Evolutionary conservation across 2,329 filamentous ascomycete species (phyloP).

Genomic region (Fusarium equiseti): DNA sequence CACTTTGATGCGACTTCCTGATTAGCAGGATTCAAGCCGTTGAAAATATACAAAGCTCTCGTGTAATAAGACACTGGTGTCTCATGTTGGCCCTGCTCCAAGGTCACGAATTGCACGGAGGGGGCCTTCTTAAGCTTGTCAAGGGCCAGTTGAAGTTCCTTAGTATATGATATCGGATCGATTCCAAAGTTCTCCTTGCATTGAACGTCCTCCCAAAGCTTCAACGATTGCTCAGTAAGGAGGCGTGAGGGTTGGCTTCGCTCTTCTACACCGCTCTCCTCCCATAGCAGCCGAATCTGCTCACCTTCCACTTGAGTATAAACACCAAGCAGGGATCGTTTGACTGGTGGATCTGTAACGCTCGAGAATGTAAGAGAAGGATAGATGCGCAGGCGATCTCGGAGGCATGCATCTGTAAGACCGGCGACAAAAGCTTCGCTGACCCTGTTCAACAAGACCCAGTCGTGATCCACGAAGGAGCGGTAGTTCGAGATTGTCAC

Average conservation of each 20-base stretch:
- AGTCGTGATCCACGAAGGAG: slow-evolving; percentile 60
- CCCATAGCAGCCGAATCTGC: slow-evolving; percentile 58
- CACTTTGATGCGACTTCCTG: slow-evolving; percentile 10
- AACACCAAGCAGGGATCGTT: slow-evolving; percentile 66
- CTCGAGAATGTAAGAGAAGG: slow-evolving; percentile 60
- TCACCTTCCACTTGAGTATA: slow-evolving; percentile 69
- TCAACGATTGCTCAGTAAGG: slow-evolving; percentile 54
- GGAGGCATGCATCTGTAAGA: slow-evolving; percentile 61
- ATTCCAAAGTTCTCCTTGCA: slow-evolving; percentile 55
- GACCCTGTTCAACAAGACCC: slow-evolving; percentile 63
- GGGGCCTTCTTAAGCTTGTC: slow-evolving; percentile 65
- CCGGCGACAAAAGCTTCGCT: slow-evolving; percentile 67
- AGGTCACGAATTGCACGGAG: slow-evolving; percentile 64
- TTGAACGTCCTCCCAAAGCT: slow-evolving; percentile 61
- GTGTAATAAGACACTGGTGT: slow-evolving; percentile 62
- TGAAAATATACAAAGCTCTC: slow-evolving; percentile 52
- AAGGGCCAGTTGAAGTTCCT: slow-evolving; percentile 62
- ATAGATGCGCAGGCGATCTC: slow-evolving; percentile 58
- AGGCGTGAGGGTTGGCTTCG: slow-evolving; percentile 32
- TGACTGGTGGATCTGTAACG: slow-evolving; percentile 44
- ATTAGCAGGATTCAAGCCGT: slow-evolving; percentile 27
- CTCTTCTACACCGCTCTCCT: slow-evolving; percentile 41
- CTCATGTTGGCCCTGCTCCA: slow-evolving; percentile 68
- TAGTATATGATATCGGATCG: slow-evolving; percentile 65
- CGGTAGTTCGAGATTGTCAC: slow-evolving; percentile 60